Evolutionary conservation across 345 rosid genomes (phyloP).

Genomic region (Eucalyptus coolabah): DNA sequence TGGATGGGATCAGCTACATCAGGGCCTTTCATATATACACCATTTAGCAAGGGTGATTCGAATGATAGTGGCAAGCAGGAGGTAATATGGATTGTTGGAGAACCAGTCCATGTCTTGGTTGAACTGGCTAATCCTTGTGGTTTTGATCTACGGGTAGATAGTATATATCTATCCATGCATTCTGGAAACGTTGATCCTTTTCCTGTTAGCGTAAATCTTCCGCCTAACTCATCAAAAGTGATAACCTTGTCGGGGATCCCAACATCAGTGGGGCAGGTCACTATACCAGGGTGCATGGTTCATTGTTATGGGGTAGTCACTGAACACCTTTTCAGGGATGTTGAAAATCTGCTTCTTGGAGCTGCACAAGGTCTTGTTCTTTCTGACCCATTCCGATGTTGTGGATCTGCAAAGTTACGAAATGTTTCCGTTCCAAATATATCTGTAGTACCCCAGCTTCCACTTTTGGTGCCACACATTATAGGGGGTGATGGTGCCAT

Average conservation of each 20-base stretch:
- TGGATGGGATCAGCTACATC: slow-evolving; percentile 96
- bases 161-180: slow-evolving; percentile 84
- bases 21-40: slow-evolving; percentile 98
- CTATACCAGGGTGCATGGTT: slow-evolving; percentile 82
- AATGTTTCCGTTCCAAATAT: slow-evolving; percentile 71
- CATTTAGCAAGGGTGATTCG: slow-evolving; percentile 89
- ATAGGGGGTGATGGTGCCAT: slow-evolving; percentile 93
- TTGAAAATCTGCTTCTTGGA: slow-evolving; percentile 93
- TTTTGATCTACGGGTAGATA: slow-evolving; percentile 83
- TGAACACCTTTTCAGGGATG: slow-evolving; percentile 86
- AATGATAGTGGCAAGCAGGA: slow-evolving; percentile 76
- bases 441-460: slow-evolving; percentile 71
- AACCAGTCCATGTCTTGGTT: slow-evolving; percentile 94
- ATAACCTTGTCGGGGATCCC: slow-evolving; percentile 90
- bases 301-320: slow-evolving; percentile 97
- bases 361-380: slow-evolving; percentile 99
- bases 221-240: slow-evolving; percentile 96
- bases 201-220: slow-evolving; percentile 82
- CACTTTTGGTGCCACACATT: slow-evolving; percentile 72
- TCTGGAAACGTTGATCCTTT: slow-evolving; percentile 91
- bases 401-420: slow-evolving; percentile 83
- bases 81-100: slow-evolving; percentile 89
- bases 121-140: slow-evolving; percentile 99
- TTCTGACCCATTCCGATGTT: slow-evolving; percentile 93
- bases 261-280: slow-evolving; percentile 68